Base-by-base conservation (phyloP, 2,329 filamentous ascomycete genomes). In the Xylaria arbuscula region DNA sequence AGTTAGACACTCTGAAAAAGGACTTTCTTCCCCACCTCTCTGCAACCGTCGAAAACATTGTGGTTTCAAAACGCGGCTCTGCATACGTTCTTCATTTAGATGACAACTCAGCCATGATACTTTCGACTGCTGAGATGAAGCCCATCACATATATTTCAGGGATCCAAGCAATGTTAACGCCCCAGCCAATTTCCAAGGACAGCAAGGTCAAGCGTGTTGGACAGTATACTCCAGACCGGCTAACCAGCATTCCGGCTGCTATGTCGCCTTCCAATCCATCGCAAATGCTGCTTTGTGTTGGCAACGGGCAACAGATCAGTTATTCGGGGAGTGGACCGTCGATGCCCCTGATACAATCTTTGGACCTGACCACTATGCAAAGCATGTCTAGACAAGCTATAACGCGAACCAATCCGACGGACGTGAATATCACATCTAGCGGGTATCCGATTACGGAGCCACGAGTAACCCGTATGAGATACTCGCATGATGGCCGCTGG, bases 1-100 rank as follows among this genome's bases (percentile, higher is more conserved):
- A 99, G 80, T 84, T 98, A 66, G 93, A 97, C 73, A 98, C 95
- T 0, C 90, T 90, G 70, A 91, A 91, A 77, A 89, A 89, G 75
- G 92, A 96, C 76, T 93, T 91, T 76, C 83, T 99, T 34, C 96
- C 96, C n/a, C 94, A 98, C 85, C 85, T 99, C 66, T 91, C 92
- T 28, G 92, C 93, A 6, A 89, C 90, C 32, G 92, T 99, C 42
- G 92, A 96, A 78, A 93, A 92, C 74, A 87, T 99, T 51, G 90
- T 92, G 4, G 88, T 99, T 40, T 98, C 94, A 17, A 87, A 91
- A 0, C 85, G 84, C 19, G 95, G 96, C 6, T 88, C 93, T 47
- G 91, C 92, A 0, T 99, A 98, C 76, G 92, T 90, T 4, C 79
- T 98, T 28, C 92, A 94, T 72, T 85, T 98, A 59, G 93, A 94